Evolutionary conservation across 306 rosid species (phyloP).

Genomic region (Acacia crassicarpa): DNA sequence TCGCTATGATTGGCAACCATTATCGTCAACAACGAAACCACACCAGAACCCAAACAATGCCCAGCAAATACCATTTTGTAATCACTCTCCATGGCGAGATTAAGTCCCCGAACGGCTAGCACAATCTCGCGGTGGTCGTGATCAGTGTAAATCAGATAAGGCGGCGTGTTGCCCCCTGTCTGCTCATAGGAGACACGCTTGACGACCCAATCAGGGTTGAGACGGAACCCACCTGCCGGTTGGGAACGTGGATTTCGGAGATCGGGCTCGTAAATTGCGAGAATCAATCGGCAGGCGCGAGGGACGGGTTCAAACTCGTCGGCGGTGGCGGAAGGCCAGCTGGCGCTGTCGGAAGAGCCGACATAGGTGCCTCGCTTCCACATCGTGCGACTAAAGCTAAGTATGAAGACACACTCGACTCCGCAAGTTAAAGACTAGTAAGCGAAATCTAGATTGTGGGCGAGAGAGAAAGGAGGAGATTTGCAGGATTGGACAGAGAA

Average conservation of each 20-base stretch:
- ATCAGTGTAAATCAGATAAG: slow-evolving; percentile 78
- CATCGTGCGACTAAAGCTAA: slow-evolving; percentile 83
- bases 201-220: slow-evolving; percentile 63
- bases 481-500: background rate
- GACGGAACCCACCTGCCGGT: slow-evolving; percentile 54
- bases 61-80: slow-evolving; percentile 82
- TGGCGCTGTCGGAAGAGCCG: slow-evolving; percentile 80
- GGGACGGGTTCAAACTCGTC: slow-evolving; percentile 76
- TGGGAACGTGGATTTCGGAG: slow-evolving; percentile 40
- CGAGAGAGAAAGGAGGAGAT: background rate
- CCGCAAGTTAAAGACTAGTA: slow-evolving; percentile 75
- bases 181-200: slow-evolving; percentile 63
- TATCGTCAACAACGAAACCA: slow-evolving; percentile 71
- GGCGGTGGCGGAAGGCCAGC: slow-evolving; percentile 69
- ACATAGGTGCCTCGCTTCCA: slow-evolving; percentile 94
- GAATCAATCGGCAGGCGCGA: slow-evolving; percentile 75
- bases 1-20: slow-evolving; percentile 66
- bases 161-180: slow-evolving; percentile 65
- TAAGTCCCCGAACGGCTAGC: slow-evolving; percentile 80
- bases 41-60: slow-evolving; percentile 90
- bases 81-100: slow-evolving; percentile 69
- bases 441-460: background rate
- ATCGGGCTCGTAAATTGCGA: slow-evolving; percentile 83
- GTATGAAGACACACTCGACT: slow-evolving; percentile 62
- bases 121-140: slow-evolving; percentile 71